A percentile compares a stretch with the other conserved stretches of the same genome.
Evolutionary conservation across 2,329 filamentous ascomycete species (phyloP).

Genomic region (Fusarium lyarnte): DNA sequence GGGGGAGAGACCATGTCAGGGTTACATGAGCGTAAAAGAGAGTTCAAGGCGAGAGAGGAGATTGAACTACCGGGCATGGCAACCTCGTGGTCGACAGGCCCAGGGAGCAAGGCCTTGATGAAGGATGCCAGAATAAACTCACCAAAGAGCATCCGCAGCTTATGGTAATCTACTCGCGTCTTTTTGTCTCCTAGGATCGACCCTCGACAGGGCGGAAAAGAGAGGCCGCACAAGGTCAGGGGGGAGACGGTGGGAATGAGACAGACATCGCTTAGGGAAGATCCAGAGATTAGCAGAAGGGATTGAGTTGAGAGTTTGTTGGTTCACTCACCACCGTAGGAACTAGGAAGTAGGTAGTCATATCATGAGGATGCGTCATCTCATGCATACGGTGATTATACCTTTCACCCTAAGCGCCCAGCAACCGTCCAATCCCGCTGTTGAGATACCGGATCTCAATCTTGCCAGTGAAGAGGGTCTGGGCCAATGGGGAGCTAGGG

Average conservation of each 20-base stretch:
- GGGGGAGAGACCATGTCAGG: background rate
- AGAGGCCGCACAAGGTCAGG: conserved; percentile 10
- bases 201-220: conserved; percentile 12
- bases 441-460: background rate
- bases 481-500: background rate
- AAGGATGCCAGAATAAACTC: background rate
- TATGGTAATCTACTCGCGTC: too few relatives aligned
- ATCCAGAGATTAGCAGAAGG: background rate
- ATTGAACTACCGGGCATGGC: background rate
- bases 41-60: background rate
- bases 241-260: background rate
- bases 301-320: background rate
- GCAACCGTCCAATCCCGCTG: background rate
- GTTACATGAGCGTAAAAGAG: background rate
- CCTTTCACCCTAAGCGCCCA: background rate
- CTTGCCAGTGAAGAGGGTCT: background rate
- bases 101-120: background rate
- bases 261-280: background rate
- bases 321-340: background rate
- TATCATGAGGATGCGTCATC: background rate
- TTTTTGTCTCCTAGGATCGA: background rate
- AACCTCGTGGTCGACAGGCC: conserved; percentile 6
- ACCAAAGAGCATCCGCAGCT: accelerated
- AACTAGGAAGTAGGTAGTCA: background rate
- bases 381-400: background rate